A percentile compares a stretch with the other conserved stretches of the same genome.
phyloP scores from a whole-genome alignment of 1,139 yeast genomes.

The Geotrichum bryndzae region DNA sequence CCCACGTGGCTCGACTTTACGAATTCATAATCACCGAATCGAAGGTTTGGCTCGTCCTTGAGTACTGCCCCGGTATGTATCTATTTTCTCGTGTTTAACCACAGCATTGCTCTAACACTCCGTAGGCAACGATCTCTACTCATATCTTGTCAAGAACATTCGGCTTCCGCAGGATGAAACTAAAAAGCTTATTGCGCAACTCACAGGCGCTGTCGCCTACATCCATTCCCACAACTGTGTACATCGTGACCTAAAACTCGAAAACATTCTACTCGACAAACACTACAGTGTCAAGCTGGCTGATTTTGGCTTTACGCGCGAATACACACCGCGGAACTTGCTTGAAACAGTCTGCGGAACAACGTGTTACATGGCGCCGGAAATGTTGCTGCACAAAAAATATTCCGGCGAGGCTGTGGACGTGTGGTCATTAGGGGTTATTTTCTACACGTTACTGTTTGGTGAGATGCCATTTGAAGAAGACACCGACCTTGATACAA shows the following conservation, averaged over 20 bases:
- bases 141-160: conserved; percentile 50
- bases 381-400: conserved; percentile 77
- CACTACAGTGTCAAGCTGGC: conserved; percentile 74
- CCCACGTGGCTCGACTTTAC: conserved; percentile 75
- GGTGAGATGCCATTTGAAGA: conserved; percentile 87
- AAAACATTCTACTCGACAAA: conserved; percentile 56
- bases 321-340: conserved; percentile 39
- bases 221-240: conserved; percentile 63
- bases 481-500: conserved; percentile 48
- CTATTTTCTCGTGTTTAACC: background rate
- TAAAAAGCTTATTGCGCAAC: conserved; percentile 59
- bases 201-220: conserved; percentile 60
- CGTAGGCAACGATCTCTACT: conserved; percentile 79
- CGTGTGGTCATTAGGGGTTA: conserved; percentile 88
- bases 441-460: conserved; percentile 80
- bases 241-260: conserved; percentile 89
- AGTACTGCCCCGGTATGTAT: conserved; percentile 57
- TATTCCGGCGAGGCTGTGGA: conserved; percentile 90
- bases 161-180: conserved; percentile 55
- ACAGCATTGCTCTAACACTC: conserved; percentile 30
- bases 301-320: conserved; percentile 88
- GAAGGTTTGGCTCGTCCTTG: conserved; percentile 80
- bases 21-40: conserved; percentile 80
- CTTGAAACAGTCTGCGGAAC: conserved; percentile 81
- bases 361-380: conserved; percentile 93